These are phyloP conservation scores for Phaeosphaeria sp. DNA, from an alignment of 2,329 filamentous ascomycete genomes.

Conservation along the genomic window DNA sequence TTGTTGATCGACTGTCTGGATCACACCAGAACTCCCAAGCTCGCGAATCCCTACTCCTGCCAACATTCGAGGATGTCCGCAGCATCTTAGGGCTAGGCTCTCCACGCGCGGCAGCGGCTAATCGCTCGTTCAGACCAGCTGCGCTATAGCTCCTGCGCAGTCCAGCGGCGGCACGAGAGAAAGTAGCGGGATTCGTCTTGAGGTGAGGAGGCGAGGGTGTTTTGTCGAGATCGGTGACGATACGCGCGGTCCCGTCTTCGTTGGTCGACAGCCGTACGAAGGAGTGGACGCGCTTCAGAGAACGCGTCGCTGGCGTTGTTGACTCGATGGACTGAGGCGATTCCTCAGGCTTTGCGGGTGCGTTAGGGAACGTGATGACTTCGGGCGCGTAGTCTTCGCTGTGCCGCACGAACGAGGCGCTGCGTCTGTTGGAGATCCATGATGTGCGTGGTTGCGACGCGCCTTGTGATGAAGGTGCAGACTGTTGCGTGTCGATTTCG, in stretches of 20 bases:
- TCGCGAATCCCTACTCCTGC: conserved; percentile 82
- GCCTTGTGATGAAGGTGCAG: conserved; percentile 40
- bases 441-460: conserved; percentile 41
- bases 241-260: conserved; percentile 87
- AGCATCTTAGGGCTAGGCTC: conserved; percentile 43
- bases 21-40: conserved; percentile 94
- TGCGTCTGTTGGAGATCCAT: conserved; percentile 56
- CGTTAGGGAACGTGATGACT: conserved; percentile 37
- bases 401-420: conserved; percentile 49
- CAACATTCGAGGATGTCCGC: conserved; percentile 65
- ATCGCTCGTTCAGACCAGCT: conserved; percentile 52
- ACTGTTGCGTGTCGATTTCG: conserved; percentile 42
- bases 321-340: conserved; percentile 53
- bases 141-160: conserved; percentile 77
- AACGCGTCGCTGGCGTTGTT: conserved; percentile 51
- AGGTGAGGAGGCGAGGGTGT: conserved; percentile 71
- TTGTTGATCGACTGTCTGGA: conserved; percentile 71
- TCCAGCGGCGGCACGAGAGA: conserved; percentile 53
- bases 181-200: conserved; percentile 55
- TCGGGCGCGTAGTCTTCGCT: conserved; percentile 43
- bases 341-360: conserved; percentile 35
- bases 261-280: conserved; percentile 81
- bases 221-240: conserved; percentile 72
- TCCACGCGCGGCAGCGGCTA: conserved; percentile 34
- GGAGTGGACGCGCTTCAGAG: conserved; percentile 52